Evolutionary conservation across 192 early-diverging fungal genomes (phyloP).

Genomic region (Nowakowskiella sp.): DNA sequence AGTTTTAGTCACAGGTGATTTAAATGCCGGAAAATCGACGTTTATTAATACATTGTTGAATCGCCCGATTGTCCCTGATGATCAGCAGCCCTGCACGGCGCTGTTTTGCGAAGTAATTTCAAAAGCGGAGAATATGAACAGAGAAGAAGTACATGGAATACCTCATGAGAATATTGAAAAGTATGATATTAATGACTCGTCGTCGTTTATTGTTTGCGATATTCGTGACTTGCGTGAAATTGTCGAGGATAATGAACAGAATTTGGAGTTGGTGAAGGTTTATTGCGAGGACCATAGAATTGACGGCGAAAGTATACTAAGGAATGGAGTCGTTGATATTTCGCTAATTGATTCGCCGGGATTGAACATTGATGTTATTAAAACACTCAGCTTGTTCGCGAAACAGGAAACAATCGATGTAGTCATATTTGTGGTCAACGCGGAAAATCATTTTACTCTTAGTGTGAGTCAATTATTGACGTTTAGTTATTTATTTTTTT

Average conservation of each 20-base stretch:
- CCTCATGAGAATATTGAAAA: too few relatives aligned
- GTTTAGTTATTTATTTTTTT: not conserved
- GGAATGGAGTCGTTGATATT: constrained; percentile 96
- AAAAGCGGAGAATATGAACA: constrained; percentile 75
- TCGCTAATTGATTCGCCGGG: constrained; percentile 97
- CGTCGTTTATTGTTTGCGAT: constrained; percentile 63
- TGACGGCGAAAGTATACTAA: constrained; percentile 13
- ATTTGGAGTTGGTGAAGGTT: constrained; percentile 85
- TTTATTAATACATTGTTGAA: constrained; percentile 94
- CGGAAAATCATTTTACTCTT: constrained; percentile 98
- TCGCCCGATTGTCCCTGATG: constrained; percentile 80
- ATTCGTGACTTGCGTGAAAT: constrained; percentile 70
- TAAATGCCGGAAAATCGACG: constrained; percentile 96
- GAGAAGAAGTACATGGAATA: constrained; percentile 92
- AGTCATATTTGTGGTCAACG: constrained; percentile 97
- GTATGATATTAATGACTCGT: constrained; percentile 65
- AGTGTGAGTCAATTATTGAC: constrained; percentile 55
- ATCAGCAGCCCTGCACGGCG: constrained; percentile 97
- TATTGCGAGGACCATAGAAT: constrained; percentile 65
- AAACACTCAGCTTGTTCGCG: constrained; percentile 94
- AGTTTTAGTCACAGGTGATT: constrained; percentile 93
- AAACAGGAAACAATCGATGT: constrained; percentile 99
- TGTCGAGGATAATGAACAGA: constrained; percentile 72
- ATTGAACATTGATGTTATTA: constrained; percentile 94
- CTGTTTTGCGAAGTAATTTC: constrained; percentile 95